Evolutionary conservation across 305 asterid genomes (phyloP), one percentile per base, ranked within the genome.

Genomic region (Galium porrigens): DNA sequence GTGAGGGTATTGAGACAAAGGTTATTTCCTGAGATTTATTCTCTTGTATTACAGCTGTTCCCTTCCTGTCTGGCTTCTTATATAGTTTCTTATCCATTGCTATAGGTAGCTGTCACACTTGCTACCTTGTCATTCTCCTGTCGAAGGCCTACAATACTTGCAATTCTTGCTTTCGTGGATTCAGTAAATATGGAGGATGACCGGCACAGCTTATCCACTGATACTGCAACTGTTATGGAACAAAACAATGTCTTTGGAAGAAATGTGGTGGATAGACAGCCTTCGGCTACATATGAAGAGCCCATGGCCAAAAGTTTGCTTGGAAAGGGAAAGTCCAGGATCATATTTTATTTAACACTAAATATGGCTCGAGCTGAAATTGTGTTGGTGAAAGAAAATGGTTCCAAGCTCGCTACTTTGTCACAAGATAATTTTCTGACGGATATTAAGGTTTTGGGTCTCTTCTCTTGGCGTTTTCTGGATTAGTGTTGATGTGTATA

Each of bases 291-390:
- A 69, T 62, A 75, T 69, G 96, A 86, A 79, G 95, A 85, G 85
- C 90, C 89, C 56, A 75, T 81, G 60, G 90, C 78, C 33, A 78
- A 78, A 78, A 83, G 90, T 72, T 77, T 88, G 61, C 85, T 91
- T 36, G 96, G 98, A 68, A 91, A 81, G 81, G 98, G 95, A 56
- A 91, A 91, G 77, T 86, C 95, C 62, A 82, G 98, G 80, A 82
- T 89, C 65, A 78, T 91, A 48, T 91, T 91, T 68, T 73, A 69
- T 76, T 74, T 91, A 69, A 73, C 70, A 72, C 71, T 88, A 81
- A 85, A 88, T 70, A 91, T 91, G 98, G 83, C 86, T 58, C 98
- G 95, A 55, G 98, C 98, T 69, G 94, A 91, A 81, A 91, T 91
- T 76, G 80, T 91, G 69, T 79, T 91, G 74, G 83, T 91, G 94